These are phyloP conservation scores for Jatropha multifida DNA, from an alignment of 441 rosid genomes.

Conservation along the genomic window DNA sequence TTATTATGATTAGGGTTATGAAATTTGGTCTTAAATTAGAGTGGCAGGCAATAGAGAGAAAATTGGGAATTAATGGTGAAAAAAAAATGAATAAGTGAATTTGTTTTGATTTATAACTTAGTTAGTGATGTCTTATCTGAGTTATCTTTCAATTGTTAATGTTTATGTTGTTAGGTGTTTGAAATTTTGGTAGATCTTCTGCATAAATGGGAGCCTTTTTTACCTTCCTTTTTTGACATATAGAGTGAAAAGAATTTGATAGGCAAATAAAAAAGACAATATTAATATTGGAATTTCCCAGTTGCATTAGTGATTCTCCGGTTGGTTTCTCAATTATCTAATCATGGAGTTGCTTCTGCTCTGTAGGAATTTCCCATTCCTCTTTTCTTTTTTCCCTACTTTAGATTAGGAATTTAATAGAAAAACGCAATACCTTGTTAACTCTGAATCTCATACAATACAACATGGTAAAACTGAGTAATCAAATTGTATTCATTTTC, in stretches of 20 bases:
- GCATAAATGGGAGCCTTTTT: too few species aligned
- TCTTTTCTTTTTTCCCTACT: background rate
- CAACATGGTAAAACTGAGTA: background rate
- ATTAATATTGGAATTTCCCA: too few species aligned
- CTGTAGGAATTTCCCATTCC: background rate
- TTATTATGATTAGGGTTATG: conserved; percentile 15
- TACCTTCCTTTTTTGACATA: too few species aligned
- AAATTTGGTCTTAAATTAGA: conserved; percentile 23
- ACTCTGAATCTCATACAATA: background rate
- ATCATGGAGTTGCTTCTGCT: background rate
- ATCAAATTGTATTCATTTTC: background rate
- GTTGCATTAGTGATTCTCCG: too few species aligned
- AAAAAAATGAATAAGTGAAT: background rate
- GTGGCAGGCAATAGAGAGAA: conserved; percentile 23
- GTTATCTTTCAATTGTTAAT: too few species aligned
- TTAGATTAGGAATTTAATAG: background rate
- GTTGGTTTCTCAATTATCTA: too few species aligned
- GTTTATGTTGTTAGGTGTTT: too few species aligned
- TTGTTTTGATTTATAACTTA: background rate
- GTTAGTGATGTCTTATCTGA: background rate
- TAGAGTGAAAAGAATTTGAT: too few species aligned
- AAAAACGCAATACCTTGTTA: background rate
- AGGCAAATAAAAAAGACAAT: too few species aligned
- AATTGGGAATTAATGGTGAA: background rate
- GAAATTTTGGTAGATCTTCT: background rate